A percentile compares a stretch with the other conserved stretches of the same genome.
Conservation (phyloP, 805 yeast genomes). For the Metschnikowia proteae region DNA sequence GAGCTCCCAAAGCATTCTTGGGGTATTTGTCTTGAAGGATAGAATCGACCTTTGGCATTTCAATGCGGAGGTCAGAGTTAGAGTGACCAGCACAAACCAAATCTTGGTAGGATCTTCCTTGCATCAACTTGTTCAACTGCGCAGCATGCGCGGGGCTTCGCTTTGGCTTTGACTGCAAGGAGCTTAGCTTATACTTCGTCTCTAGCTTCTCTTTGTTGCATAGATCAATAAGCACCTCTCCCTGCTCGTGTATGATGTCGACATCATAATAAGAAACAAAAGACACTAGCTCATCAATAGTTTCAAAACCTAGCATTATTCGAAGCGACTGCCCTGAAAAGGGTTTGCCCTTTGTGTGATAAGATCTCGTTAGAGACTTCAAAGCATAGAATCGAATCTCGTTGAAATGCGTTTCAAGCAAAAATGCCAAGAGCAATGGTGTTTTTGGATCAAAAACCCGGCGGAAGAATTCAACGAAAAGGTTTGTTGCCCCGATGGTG, state of each 20-base stretch:
- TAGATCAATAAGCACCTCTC: conserved; percentile 32
- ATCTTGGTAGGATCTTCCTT: conserved; percentile 20
- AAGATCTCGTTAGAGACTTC: conserved; percentile 58
- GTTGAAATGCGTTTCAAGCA: conserved; percentile 75
- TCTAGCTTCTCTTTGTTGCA: conserved; percentile 42
- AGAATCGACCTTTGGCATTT: not conserved
- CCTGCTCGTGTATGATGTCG: conserved; percentile 32
- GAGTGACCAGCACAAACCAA: conserved; percentile 35
- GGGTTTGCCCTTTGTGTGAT: conserved; percentile 70
- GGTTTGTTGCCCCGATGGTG: conserved; percentile 52
- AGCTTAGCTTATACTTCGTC: conserved; percentile 34
- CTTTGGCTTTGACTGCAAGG: conserved; percentile 37
- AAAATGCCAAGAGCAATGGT: conserved; percentile 68
- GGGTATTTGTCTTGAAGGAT: not conserved
- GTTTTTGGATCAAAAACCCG: conserved; percentile 42
- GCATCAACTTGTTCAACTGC: conserved; percentile 28
- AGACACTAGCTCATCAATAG: conserved; percentile 45
- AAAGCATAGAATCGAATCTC: conserved; percentile 74
- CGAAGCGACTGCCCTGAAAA: conserved; percentile 48
- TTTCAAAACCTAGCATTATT: conserved; percentile 63
- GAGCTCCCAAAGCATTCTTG: not conserved
- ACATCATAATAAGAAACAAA: conserved; percentile 67
- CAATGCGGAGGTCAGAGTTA: conserved; percentile 23
- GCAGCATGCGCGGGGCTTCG: conserved; percentile 33
- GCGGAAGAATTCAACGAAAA: conserved; percentile 63